Evolutionary conservation across 2,329 filamentous ascomycete genomes (phyloP), one percentile per base, ranked within the genome.

Genomic region (Fusarium sp.): DNA sequence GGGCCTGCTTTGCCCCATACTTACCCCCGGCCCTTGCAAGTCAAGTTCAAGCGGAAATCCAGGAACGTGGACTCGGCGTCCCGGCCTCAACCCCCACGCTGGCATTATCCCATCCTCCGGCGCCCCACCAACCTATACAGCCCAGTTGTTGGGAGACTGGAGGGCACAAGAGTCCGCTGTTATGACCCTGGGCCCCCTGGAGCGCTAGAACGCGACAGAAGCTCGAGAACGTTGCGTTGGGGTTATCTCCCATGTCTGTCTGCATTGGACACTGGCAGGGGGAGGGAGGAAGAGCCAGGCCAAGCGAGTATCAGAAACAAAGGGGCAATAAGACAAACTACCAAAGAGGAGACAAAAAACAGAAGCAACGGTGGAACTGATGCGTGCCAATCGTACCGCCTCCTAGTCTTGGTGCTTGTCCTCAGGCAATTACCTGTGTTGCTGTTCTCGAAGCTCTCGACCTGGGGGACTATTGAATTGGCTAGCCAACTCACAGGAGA

Each of bases 1-100:
- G 15, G 11, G 15, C 7, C 24, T 19, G 4, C 28, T 25, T 25
- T 36, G 11, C 7, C 6, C 36, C 15, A 10, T 31, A 12, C n/a
- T 42, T 15, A n/a, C 32, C 32, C 35, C 9, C 38, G 25, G 26
- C 39, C 25, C 25, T 52, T 31, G 32, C 34, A 28, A 22, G 29
- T n/a, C 24, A 34, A 28, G 51, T 44, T 47, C 38, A 44, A 41
- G 36, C 39, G 28, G 50, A 53, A 63, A 62, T 59, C 49, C 52
- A 58, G 52, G 42, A 56, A 59, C 64, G 40, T 45, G 58, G 56
- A 66, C 52, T 38, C 39, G 49, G 63, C 59, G 54, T 66, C 46
- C 41, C 50, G 41, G 31, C 47, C 32, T 43, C 45, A 48, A 54
- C 35, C 44, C 46, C 53, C 38, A 50, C 15, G 15, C 25, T 15